Base-by-base conservation (phyloP, 108 stramenopile genomes). In the Nitzschia palea region DNA sequence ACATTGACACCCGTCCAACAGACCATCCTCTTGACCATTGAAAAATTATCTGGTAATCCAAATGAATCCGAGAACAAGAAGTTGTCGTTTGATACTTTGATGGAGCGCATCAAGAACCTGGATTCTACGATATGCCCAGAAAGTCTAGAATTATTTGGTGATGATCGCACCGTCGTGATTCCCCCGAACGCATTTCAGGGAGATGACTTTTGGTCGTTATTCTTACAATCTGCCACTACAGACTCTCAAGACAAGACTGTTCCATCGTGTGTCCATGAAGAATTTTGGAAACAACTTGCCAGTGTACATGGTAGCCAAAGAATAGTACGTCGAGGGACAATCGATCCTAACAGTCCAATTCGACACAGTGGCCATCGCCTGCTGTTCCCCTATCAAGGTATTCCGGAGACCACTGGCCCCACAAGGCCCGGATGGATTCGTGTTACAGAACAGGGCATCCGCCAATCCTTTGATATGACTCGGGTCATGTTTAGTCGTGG, bases 401-500 rank as follows among this genome's bases (percentile, higher is more conserved):
- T 40, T 36, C 27, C 73, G n/a, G 51, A 71, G 28, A 40, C 34
- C 12, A 51, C 57, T 1, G 90, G 86, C 15, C 67, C 78, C 5
- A 77, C 52, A 17, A 74, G 85, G 17, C 70, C 81, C 23, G 87
- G 85, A 10, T 96, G 95, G 95, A 95, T 98, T 31, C 80, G 79
- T 18, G 90, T 98, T n/a, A 90, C 90, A 27, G 96, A 98, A 59
- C 88, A 95, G 67, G 88, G 90, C 37, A 90, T 97, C 43, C 35
- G 20, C 9, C 96, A 96, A 69, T 85, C 87, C 1, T 91, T 97
- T 70, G 96, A 98, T 84, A 44, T 96, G n/a, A 89, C 87, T 30
- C 73, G 79, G 54, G 93, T 95, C 45, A 98, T 98, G 98, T 98
- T 98, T 76, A 84, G 85, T 40, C 80, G 92, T 37, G 98, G 98